phyloP scores from a whole-genome alignment of 1,284 basidiomycete genomes.

The Austroboletus niveus region DNA sequence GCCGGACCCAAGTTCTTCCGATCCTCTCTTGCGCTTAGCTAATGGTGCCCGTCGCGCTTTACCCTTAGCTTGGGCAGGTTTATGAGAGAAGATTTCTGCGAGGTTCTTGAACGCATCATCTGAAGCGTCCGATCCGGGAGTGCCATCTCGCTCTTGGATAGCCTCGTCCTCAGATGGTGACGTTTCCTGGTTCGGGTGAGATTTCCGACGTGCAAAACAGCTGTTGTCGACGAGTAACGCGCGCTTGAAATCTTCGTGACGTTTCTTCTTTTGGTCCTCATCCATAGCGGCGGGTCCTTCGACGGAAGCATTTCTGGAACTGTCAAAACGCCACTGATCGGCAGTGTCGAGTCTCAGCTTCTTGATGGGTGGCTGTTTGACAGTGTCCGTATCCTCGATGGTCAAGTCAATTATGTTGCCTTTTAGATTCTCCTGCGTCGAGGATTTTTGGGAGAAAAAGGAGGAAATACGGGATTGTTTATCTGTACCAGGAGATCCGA shows the following conservation, averaged over 20 bases:
- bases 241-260: slow-evolving; percentile 54
- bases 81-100: slow-evolving; percentile 47
- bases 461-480: slow-evolving; percentile 52
- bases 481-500: not conserved
- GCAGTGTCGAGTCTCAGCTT: slow-evolving; percentile 30
- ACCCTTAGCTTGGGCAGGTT: slow-evolving; percentile 31
- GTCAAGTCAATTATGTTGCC: slow-evolving; percentile 56
- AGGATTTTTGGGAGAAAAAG: slow-evolving; percentile 47
- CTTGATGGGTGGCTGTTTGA: slow-evolving; percentile 38
- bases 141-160: slow-evolving; percentile 25
- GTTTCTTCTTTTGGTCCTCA: slow-evolving; percentile 18
- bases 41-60: slow-evolving; percentile 24
- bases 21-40: slow-evolving; percentile 38
- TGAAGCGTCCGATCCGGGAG: slow-evolving; percentile 38
- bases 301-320: slow-evolving; percentile 22
- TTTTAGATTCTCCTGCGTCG: slow-evolving; percentile 21
- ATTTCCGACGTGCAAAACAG: slow-evolving; percentile 22
- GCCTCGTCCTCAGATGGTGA: slow-evolving; percentile 21
- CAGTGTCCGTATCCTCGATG: slow-evolving; percentile 37
- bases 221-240: slow-evolving; percentile 52
- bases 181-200: slow-evolving; percentile 1
- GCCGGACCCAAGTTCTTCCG: slow-evolving; percentile 66
- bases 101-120: slow-evolving; percentile 51
- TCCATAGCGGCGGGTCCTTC: slow-evolving; percentile 12
- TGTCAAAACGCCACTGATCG: slow-evolving; percentile 39